These are phyloP conservation scores for Adenanthera pavonina DNA, from an alignment of 306 rosid species.

Conservation along the genomic window DNA sequence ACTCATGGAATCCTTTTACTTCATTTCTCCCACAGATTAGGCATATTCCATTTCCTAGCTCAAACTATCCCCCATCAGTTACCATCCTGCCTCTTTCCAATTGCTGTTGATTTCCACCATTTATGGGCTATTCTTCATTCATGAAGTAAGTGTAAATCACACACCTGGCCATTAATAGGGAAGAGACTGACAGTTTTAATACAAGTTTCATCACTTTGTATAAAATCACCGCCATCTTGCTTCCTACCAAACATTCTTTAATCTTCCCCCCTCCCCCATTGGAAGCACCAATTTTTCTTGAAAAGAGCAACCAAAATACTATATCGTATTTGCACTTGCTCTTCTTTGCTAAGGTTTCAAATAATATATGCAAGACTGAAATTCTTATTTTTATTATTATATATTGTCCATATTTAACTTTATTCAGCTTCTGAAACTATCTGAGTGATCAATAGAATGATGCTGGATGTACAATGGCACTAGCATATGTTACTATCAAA, in stretches of 20 bases:
- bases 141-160: constrained; percentile 7
- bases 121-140: constrained; percentile 6
- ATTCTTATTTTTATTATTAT: background rate
- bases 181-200: background rate
- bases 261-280: background rate
- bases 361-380: background rate
- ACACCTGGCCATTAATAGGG: background rate
- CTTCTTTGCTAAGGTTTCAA: constrained; percentile 5
- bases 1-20: background rate
- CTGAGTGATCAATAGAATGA: background rate
- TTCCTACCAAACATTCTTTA: background rate
- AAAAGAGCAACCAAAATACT: constrained; percentile 1
- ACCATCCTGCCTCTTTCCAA: constrained; percentile 8
- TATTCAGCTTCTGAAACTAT: background rate
- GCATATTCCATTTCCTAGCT: background rate
- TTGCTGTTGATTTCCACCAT: constrained; percentile 5
- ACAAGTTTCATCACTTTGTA: background rate
- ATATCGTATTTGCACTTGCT: background rate
- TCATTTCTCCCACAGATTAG: background rate
- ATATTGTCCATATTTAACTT: background rate
- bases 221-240: background rate
- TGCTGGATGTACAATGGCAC: background rate
- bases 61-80: background rate
- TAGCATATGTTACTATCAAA: background rate
- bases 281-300: background rate